phyloP scores from a whole-genome alignment of 108 stramenopile species.

The Discostella pseudostelligera region DNA sequence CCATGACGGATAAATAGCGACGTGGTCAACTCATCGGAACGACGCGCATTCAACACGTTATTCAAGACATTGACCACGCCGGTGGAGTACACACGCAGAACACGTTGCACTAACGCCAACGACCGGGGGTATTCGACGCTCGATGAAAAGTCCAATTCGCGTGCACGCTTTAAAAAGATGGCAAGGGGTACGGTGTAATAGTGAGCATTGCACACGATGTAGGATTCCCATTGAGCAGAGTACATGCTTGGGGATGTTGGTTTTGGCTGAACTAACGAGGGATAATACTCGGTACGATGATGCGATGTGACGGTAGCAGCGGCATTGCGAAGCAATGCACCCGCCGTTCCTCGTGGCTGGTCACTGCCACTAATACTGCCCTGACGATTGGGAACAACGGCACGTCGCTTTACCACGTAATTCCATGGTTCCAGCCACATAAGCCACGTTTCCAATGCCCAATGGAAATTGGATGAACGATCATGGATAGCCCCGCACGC shows the following conservation, averaged over 20 bases:
- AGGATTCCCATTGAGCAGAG: conserved; percentile 70
- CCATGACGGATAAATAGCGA: conserved; percentile 54
- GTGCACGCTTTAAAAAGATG: conserved; percentile 82
- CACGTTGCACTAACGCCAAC: conserved; percentile 57
- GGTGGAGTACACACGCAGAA: conserved; percentile 74
- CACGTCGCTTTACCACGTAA: conserved; percentile 33
- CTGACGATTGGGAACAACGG: conserved; percentile 1
- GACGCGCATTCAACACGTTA: conserved; percentile 36
- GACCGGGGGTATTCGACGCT: conserved; percentile 49
- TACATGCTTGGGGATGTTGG: conserved; percentile 60
- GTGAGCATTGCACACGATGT: conserved; percentile 76
- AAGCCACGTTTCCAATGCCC: conserved; percentile 79
- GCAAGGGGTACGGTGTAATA: conserved; percentile 82
- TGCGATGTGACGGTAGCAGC: conserved; percentile 27
- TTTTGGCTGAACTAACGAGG: conserved; percentile 45
- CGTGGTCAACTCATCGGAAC: conserved; percentile 29
- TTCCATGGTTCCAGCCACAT: conserved; percentile 90
- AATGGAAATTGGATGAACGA: conserved; percentile 57
- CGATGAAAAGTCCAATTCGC: conserved; percentile 86
- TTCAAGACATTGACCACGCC: conserved; percentile 68
- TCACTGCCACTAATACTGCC: not conserved
- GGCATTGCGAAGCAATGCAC: conserved; percentile 38
- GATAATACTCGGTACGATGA: conserved; percentile 31
- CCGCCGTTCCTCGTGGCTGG: conserved; percentile 6
- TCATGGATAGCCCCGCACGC: conserved; percentile 76